These are phyloP conservation scores for Fermentozyma sake DNA, from an alignment of 1,139 yeast species.

Conservation along the genomic window DNA sequence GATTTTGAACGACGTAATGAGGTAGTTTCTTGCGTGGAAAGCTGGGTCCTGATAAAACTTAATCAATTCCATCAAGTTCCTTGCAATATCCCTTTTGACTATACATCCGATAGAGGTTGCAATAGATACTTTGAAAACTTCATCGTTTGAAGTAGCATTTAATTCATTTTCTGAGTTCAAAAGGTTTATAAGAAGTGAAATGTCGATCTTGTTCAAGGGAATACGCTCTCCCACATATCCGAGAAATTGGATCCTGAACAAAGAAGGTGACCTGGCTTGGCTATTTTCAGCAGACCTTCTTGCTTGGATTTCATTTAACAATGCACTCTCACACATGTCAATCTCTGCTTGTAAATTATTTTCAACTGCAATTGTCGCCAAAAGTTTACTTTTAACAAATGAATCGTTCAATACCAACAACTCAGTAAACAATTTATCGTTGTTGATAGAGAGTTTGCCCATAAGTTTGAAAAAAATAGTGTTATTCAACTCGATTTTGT, in stretches of 20 bases:
- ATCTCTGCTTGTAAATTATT: slow-evolving; percentile 28
- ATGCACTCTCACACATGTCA: slow-evolving; percentile 23
- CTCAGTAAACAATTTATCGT: slow-evolving; percentile 3
- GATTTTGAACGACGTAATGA: slow-evolving; percentile 9
- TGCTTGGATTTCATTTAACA: slow-evolving; percentile 16
- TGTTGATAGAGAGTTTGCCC: slow-evolving; percentile 3
- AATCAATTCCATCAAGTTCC: slow-evolving; percentile 13
- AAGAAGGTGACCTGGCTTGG: too few relatives aligned
- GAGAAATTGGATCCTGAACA: slow-evolving; percentile 36
- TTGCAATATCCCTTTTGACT: slow-evolving; percentile 32
- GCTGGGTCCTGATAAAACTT: slow-evolving; percentile 6
- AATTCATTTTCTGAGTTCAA: too few relatives aligned
- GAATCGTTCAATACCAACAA: slow-evolving; percentile 11
- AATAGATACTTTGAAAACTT: slow-evolving; percentile 39
- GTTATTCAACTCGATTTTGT: slow-evolving; percentile 10
- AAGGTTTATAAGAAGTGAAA: slow-evolving; percentile 28
- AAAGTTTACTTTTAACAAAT: slow-evolving; percentile 29
- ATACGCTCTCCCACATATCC: slow-evolving; percentile 50
- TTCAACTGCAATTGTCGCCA: slow-evolving; percentile 38
- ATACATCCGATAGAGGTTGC: slow-evolving; percentile 53
- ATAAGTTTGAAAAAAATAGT: slow-evolving; percentile 5
- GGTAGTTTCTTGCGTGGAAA: slow-evolving; percentile 7
- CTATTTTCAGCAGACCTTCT: too few relatives aligned
- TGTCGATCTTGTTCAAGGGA: slow-evolving; percentile 16
- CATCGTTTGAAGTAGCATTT: slow-evolving; percentile 26